phyloP scores from a whole-genome alignment of 768 basidiomycete species.

The Rhizopogon vesiculosus region DNA sequence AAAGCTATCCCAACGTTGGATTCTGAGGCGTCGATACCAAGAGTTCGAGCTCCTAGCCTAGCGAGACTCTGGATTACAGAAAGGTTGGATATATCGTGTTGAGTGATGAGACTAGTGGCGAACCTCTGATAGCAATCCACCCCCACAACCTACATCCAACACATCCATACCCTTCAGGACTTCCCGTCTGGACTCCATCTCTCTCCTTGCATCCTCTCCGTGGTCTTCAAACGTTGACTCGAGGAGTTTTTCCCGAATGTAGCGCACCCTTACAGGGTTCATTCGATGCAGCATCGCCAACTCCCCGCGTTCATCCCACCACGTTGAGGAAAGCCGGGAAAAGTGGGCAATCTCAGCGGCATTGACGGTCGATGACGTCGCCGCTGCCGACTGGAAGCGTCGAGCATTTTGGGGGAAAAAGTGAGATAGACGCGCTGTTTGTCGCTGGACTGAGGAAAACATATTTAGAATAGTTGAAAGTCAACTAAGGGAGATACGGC shows the following conservation, averaged over 20 bases:
- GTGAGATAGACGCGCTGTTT: constrained; percentile 6
- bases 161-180: constrained; percentile 64
- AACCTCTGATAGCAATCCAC: constrained; percentile 90
- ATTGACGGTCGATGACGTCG: constrained; percentile 44
- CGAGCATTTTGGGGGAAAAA: constrained; percentile 1
- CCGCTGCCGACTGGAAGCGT: constrained; percentile 16
- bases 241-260: constrained; percentile 71
- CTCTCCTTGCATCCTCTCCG: constrained; percentile 25
- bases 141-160: constrained; percentile 93
- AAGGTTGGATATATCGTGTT: constrained; percentile 3
- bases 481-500: too few species aligned
- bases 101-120: constrained; percentile 11
- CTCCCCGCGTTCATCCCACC: constrained; percentile 96
- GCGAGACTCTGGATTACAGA: constrained; percentile 62
- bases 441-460: constrained; percentile 8
- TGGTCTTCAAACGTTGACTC: constrained; percentile 58
- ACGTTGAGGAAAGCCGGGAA: constrained; percentile 80
- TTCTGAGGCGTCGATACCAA: constrained; percentile 89
- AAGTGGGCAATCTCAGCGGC: constrained; percentile 83
- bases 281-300: constrained; percentile 86
- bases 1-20: constrained; percentile 85
- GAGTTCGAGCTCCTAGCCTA: constrained; percentile 79
- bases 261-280: constrained; percentile 88
- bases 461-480: too few species aligned
- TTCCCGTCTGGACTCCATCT: constrained; percentile 24